Conservation (phyloP, 805 yeast species). For the Blastobotrys americana region DNA sequence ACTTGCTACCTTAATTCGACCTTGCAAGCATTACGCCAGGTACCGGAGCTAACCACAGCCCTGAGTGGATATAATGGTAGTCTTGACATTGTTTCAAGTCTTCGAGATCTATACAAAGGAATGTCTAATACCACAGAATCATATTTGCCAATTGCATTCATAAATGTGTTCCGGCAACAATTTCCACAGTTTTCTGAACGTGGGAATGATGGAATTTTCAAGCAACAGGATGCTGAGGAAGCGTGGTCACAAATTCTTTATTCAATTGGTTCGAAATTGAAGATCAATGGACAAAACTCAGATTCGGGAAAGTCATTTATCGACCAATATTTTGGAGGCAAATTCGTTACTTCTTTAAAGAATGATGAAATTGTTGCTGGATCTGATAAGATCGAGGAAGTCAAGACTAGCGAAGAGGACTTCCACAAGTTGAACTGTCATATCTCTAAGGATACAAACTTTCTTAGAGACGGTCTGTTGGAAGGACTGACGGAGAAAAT, state of each 20-base stretch:
- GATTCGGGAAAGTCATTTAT: slow-evolving; percentile 37
- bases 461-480: slow-evolving; percentile 74
- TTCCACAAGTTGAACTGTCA: slow-evolving; percentile 81
- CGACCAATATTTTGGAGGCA: slow-evolving; percentile 55
- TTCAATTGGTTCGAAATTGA: slow-evolving; percentile 40
- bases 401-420: slow-evolving; percentile 43
- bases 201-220: slow-evolving; percentile 55
- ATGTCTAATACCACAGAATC: slow-evolving; percentile 32
- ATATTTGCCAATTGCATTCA: slow-evolving; percentile 63
- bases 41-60: slow-evolving; percentile 43
- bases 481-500: slow-evolving; percentile 68
- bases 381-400: not conserved
- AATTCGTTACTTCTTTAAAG: slow-evolving; percentile 54
- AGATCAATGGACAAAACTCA: slow-evolving; percentile 10
- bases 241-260: slow-evolving; percentile 73
- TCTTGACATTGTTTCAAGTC: slow-evolving; percentile 26
- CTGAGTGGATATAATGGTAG: slow-evolving; percentile 33
- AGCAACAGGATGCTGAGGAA: slow-evolving; percentile 99
- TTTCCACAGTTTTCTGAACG: slow-evolving; percentile 90
- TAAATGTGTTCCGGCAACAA: slow-evolving; percentile 45
- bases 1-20: slow-evolving; percentile 74
- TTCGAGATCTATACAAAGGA: slow-evolving; percentile 27
- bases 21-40: slow-evolving; percentile 46
- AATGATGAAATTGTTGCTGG: slow-evolving; percentile 39
- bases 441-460: slow-evolving; percentile 77